phyloP scores from a whole-genome alignment of 768 basidiomycete species.

The Lentinula sp. region DNA sequence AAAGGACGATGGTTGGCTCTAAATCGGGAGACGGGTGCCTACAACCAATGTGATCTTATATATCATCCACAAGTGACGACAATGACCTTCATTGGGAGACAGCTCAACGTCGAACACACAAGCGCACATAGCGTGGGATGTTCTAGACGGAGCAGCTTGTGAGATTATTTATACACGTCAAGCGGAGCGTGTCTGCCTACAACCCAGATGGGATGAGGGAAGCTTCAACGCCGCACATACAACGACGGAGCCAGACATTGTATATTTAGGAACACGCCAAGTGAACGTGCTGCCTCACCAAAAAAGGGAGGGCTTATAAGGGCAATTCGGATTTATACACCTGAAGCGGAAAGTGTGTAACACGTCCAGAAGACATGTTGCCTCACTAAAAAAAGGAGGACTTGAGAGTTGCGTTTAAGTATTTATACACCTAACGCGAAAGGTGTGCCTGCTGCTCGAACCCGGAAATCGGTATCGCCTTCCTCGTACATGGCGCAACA shows the following conservation, averaged over 20 bases:
- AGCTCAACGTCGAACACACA: background rate
- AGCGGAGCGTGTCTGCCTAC: constrained; percentile 1
- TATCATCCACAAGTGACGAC: background rate
- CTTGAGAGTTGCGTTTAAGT: background rate
- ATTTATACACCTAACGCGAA: constrained; percentile 4
- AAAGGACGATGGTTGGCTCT: background rate
- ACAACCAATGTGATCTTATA: background rate
- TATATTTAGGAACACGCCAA: background rate
- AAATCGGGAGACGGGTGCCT: background rate
- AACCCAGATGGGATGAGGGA: background rate
- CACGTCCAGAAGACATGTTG: background rate
- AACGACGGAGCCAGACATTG: background rate
- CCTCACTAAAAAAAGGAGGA: background rate
- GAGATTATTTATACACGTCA: constrained; percentile 1
- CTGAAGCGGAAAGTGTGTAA: constrained; percentile 4
- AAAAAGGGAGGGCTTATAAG: background rate
- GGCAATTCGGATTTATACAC: background rate
- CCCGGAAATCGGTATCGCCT: background rate
- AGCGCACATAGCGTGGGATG: background rate
- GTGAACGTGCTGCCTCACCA: constrained; percentile 5
- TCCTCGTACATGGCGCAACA: background rate
- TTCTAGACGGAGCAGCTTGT: background rate
- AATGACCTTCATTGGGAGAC: background rate
- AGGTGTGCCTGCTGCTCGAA: background rate
- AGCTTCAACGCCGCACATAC: background rate